Evolutionary conservation across 768 basidiomycete species (phyloP).

Genomic region (Suillus luteus): DNA sequence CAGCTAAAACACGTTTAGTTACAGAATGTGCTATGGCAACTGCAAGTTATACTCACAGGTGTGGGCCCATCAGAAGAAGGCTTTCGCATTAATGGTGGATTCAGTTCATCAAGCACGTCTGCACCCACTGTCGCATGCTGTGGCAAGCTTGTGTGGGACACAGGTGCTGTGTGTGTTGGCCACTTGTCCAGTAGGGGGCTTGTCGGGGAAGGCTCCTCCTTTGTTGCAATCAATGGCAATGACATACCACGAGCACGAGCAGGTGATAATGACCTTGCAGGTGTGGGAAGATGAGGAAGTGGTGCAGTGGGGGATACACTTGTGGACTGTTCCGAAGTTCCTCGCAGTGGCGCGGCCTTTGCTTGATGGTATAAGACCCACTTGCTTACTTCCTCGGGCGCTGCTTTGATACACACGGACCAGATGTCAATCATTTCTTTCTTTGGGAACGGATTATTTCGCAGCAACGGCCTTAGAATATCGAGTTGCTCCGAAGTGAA

Average conservation of each 20-base stretch:
- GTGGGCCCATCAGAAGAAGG: not conserved
- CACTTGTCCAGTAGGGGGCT: constrained; percentile 5
- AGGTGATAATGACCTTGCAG: constrained; percentile 29
- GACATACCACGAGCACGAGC: constrained; percentile 19
- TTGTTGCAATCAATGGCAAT: constrained; percentile 34
- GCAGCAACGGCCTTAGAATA: constrained; percentile 24
- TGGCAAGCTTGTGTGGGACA: not conserved
- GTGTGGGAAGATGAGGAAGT: constrained; percentile 31
- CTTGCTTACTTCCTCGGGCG: constrained; percentile 20
- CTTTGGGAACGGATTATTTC: constrained; percentile 17
- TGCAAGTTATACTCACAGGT: constrained; percentile 7
- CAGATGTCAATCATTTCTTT: constrained; percentile 29
- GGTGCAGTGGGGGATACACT: constrained; percentile 24
- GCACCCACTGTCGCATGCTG: not conserved
- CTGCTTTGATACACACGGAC: constrained; percentile 26
- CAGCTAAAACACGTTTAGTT: constrained; percentile 1
- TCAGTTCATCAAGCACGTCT: constrained; percentile 6
- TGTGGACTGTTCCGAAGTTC: constrained; percentile 1
- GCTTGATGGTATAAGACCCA: constrained; percentile 34
- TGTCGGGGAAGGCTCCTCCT: constrained; percentile 19
- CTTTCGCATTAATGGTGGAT: constrained; percentile 6
- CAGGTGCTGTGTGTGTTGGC: not conserved
- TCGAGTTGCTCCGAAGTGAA: constrained; percentile 26
- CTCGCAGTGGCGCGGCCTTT: constrained; percentile 14
- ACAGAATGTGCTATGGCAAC: not conserved